These are phyloP conservation scores for Aurifilum marmelostoma DNA, from an alignment of 2,329 filamentous ascomycete species.

Conservation along the genomic window DNA sequence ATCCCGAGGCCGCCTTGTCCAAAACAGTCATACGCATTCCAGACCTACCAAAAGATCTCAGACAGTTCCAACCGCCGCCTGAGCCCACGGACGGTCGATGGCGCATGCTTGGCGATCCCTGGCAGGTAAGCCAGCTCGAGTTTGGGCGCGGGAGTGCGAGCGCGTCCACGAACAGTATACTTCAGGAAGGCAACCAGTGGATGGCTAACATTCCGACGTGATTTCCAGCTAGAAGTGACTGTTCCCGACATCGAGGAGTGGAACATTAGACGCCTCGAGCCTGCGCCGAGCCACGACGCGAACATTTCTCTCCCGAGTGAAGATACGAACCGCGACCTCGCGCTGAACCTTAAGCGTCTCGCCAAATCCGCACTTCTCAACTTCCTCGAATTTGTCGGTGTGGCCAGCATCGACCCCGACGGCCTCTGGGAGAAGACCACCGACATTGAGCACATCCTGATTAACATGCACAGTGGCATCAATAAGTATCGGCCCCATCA, in stretches of 20 bases:
- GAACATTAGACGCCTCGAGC: constrained; percentile 68
- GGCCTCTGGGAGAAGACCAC: constrained; percentile 71
- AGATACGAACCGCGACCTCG: constrained; percentile 62
- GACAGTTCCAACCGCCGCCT: constrained; percentile 78
- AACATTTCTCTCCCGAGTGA: constrained; percentile 33
- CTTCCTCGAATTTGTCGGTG: constrained; percentile 81
- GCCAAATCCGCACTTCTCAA: constrained; percentile 85
- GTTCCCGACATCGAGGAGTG: constrained; percentile 70
- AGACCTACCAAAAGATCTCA: constrained; percentile 70
- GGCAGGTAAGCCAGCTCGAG: constrained; percentile 48
- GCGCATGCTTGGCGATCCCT: constrained; percentile 71
- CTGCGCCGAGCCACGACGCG: constrained; percentile 49
- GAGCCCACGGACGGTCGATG: constrained; percentile 74
- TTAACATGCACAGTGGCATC: constrained; percentile 90
- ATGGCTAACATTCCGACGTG: background rate
- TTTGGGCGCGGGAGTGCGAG: constrained; percentile 13
- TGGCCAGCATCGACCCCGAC: constrained; percentile 66
- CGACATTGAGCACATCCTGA: constrained; percentile 79
- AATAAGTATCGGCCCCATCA: constrained; percentile 96
- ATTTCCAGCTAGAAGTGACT: constrained; percentile 57
- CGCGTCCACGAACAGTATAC: background rate
- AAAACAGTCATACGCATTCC: constrained; percentile 41
- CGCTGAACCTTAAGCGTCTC: constrained; percentile 73
- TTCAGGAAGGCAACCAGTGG: background rate
- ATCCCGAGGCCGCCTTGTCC: constrained; percentile 33